These are phyloP conservation scores for Penicillium crystallinum DNA, from an alignment of 495 filamentous ascomycete species.

Conservation along the genomic window DNA sequence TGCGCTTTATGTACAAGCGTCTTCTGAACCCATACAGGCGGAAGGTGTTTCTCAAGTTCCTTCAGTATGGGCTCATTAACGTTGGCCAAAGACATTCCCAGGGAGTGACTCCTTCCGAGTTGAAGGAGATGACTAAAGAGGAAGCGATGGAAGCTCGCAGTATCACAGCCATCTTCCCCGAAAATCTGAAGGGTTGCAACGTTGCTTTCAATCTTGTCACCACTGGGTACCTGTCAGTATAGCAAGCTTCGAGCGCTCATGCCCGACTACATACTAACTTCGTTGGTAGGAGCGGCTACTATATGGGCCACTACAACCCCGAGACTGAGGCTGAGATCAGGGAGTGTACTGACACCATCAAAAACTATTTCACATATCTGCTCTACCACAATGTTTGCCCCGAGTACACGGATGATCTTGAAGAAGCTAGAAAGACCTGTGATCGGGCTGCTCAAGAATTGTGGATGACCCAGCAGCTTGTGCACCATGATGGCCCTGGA, in stretches of 20 bases:
- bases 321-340: conserved; percentile 46
- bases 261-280: background rate
- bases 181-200: conserved; percentile 46
- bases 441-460: conserved; percentile 63
- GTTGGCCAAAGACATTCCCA: conserved; percentile 62
- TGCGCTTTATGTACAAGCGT: conserved; percentile 70
- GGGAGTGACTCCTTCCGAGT: conserved; percentile 47
- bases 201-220: conserved; percentile 77
- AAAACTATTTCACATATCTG: conserved; percentile 87
- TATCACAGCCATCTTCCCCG: conserved; percentile 22
- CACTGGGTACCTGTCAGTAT: conserved; percentile 69
- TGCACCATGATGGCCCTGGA: conserved; percentile 53
- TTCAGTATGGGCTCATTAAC: conserved; percentile 79
- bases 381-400: conserved; percentile 78
- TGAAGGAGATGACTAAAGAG: conserved; percentile 53
- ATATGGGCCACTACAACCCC: conserved; percentile 40
- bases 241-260: background rate
- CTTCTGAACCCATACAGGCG: conserved; percentile 59
- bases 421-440: conserved; percentile 62
- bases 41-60: conserved; percentile 70
- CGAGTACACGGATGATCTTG: conserved; percentile 65
- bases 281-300: conserved; percentile 39
- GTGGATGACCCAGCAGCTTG: conserved; percentile 47
- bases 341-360: conserved; percentile 55
- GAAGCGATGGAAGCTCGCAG: conserved; percentile 50